Evolutionary conservation across 371 early-diverging fungal species (phyloP).

Genomic region (Actinomucor elegans): DNA sequence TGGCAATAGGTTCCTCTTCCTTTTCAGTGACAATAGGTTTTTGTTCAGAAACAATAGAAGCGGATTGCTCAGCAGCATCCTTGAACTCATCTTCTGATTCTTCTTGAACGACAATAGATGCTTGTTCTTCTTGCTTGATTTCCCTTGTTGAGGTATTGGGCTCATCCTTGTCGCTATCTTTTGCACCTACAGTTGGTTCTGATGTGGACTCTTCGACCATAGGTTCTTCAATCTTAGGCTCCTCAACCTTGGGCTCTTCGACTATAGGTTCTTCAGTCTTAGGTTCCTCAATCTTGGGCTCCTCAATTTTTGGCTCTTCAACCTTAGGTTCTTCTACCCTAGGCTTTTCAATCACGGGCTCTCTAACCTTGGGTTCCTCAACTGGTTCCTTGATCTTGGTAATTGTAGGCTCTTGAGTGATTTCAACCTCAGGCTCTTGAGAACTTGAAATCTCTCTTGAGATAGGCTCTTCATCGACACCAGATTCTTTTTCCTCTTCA

Average conservation of each 20-base stretch:
- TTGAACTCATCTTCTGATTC: neutral
- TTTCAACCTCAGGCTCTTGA: neutral
- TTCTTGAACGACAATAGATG: neutral
- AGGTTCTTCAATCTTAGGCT: neutral
- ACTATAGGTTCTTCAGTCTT: neutral
- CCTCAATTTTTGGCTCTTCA: neutral
- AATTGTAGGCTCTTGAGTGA: neutral
- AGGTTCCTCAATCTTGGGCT: neutral
- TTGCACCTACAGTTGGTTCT: too few species aligned
- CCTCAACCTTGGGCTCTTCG: neutral
- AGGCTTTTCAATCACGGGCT: neutral
- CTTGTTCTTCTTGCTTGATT: neutral
- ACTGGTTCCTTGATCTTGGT: neutral
- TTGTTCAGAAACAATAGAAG: neutral
- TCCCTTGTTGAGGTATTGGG: neutral
- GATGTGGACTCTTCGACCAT: too few species aligned
- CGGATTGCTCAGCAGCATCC: neutral
- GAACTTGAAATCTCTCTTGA: too few species aligned
- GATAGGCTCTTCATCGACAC: conserved; percentile 4
- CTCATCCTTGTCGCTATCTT: neutral
- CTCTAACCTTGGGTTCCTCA: neutral
- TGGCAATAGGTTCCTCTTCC: conserved; percentile 1
- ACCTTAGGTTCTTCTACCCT: neutral
- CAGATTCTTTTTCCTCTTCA: conserved; percentile 15
- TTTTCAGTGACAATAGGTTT: neutral